phyloP scores from a whole-genome alignment of 2,329 filamentous ascomycete genomes.

The Epicoccum nigrum region DNA sequence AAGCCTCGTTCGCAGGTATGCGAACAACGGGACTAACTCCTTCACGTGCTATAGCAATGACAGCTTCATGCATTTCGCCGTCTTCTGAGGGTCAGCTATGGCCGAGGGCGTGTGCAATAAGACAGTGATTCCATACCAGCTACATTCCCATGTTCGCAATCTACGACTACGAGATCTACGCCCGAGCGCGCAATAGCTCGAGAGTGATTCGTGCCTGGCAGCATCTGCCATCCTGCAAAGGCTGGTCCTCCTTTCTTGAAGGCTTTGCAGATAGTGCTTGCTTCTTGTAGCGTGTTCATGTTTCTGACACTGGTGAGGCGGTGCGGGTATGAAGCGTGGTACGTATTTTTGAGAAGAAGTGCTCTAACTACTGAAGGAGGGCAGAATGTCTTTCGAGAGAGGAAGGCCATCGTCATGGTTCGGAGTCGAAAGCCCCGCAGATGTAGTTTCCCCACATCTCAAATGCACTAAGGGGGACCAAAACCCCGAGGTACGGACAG shows the following conservation, averaged over 20 bases:
- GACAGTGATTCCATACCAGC: constrained; percentile 46
- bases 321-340: background rate
- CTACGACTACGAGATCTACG: constrained; percentile 62
- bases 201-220: constrained; percentile 61
- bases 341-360: background rate
- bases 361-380: background rate
- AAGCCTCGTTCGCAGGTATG: constrained; percentile 63
- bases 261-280: constrained; percentile 60
- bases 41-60: constrained; percentile 55
- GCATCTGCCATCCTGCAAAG: constrained; percentile 64
- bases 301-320: constrained; percentile 18
- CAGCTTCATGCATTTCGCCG: constrained; percentile 61
- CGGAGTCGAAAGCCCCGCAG: constrained; percentile 11
- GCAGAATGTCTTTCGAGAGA: constrained; percentile 5
- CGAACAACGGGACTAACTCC: constrained; percentile 54
- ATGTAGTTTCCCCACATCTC: constrained; percentile 25
- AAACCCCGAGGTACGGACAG: constrained; percentile 9
- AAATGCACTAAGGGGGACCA: constrained; percentile 19
- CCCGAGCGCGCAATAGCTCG: constrained; percentile 60
- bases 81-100: constrained; percentile 40
- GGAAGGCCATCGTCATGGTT: constrained; percentile 21
- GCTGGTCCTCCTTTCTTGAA: constrained; percentile 57
- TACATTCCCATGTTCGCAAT: constrained; percentile 64
- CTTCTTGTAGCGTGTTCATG: constrained; percentile 57
- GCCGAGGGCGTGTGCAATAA: background rate